Base-by-base conservation (phyloP, 2,329 filamentous ascomycete species). In the Ampelomyces quisqualis region DNA sequence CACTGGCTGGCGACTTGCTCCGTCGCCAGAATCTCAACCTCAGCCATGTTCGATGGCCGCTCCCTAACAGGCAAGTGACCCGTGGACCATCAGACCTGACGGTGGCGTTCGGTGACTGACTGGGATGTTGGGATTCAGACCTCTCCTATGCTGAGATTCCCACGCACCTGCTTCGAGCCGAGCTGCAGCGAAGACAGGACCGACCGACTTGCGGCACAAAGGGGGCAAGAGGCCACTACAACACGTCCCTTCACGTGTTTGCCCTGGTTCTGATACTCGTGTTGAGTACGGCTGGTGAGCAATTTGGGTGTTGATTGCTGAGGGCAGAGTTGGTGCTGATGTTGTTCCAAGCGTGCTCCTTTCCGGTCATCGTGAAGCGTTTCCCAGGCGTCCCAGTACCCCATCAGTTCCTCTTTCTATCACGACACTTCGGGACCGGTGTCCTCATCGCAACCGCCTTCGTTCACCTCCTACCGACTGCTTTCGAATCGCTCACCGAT, bases 241-340 rank as follows among this genome's bases (percentile, higher is more conserved):
- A 81, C 58, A 76, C 77, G 15, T 66, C 73, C 3, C 62, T 77
- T 26, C 79, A 82, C 61, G 76, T 82, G 40, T 71, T 75, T 53
- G 79, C 79, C n/a, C 65, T 82, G 46, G 61, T 80, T 38, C 67
- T 81, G 34, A 80, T 82, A 45, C 70, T 82, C 38, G 59, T 67
- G 7, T 64, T 81, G 55, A 80, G 77, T 47, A 79, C 76, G 34
- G 63, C 74, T 44, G 75, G 77, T 75, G 53, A 29, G 68, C 57
- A 23, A n/a, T n/a, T n/a, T n/a, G n/a, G n/a, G n/a, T n/a, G n/a
- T n/a, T n/a, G n/a, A n/a, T n/a, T n/a, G n/a, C n/a, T n/a, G n/a
- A n/a, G n/a, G n/a, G n/a, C n/a, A n/a, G n/a, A n/a, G n/a, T n/a
- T n/a, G n/a, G 27, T 31, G 18, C 28, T 31, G n/a, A 51, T 53